phyloP scores from a whole-genome alignment of 352 stramenopile genomes.

The Plasmopara halstedii region DNA sequence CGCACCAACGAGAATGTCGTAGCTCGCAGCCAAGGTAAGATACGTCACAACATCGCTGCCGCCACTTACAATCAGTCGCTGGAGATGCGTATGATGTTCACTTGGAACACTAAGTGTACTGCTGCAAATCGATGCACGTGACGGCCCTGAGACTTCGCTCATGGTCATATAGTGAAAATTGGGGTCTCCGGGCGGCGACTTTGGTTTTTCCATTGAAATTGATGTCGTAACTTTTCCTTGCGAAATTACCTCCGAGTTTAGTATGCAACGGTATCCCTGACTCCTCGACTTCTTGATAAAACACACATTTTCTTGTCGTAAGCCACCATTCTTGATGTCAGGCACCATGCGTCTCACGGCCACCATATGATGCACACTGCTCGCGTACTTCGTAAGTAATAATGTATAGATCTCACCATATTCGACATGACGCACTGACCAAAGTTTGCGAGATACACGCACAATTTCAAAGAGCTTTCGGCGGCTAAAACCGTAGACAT shows the following conservation, averaged over 20 bases:
- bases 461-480: slow-evolving; percentile 74
- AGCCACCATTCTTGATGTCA: slow-evolving; percentile 34
- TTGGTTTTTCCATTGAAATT: slow-evolving; percentile 56
- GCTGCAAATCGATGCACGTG: slow-evolving; percentile 56
- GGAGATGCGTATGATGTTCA: slow-evolving; percentile 59
- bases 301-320: slow-evolving; percentile 70
- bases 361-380: slow-evolving; percentile 73
- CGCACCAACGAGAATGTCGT: slow-evolving; percentile 69
- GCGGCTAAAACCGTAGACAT: slow-evolving; percentile 68
- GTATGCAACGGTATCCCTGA: slow-evolving; percentile 54
- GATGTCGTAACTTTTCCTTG: slow-evolving; percentile 71
- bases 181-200: slow-evolving; percentile 35
- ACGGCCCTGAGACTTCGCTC: slow-evolving; percentile 58
- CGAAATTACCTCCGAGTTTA: slow-evolving; percentile 79
- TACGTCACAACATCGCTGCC: slow-evolving; percentile 72
- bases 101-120: slow-evolving; percentile 64
- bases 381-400: slow-evolving; percentile 55
- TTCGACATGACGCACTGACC: slow-evolving; percentile 50
- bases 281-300: slow-evolving; percentile 77
- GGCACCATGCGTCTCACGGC: slow-evolving; percentile 58
- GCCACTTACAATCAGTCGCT: slow-evolving; percentile 65
- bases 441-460: slow-evolving; percentile 63
- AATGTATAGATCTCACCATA: slow-evolving; percentile 62
- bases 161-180: slow-evolving; percentile 74
- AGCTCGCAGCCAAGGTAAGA: slow-evolving; percentile 59